These are phyloP conservation scores for Periconia sp. DNA, from an alignment of 2,329 filamentous ascomycete species.

Conservation along the genomic window DNA sequence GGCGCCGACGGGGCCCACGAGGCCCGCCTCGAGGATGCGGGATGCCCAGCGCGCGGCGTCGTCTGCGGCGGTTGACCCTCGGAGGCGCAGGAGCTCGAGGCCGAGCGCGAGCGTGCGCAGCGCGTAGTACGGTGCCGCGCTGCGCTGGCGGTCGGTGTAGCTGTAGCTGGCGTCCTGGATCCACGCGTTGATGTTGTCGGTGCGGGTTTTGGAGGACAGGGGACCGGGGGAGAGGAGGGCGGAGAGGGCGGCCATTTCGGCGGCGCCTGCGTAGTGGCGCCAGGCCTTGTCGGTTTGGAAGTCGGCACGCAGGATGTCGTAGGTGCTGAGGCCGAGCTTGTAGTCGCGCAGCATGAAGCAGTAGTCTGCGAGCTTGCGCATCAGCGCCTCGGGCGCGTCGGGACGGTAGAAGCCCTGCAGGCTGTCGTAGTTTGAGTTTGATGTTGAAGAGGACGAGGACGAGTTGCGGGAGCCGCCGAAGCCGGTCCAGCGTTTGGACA, in stretches of 20 bases:
- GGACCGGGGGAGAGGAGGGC: constrained; percentile 75
- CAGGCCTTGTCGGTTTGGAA: constrained; percentile 96
- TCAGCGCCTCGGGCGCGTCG: constrained; percentile 82
- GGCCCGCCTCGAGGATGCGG: constrained; percentile 71
- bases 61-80: constrained; percentile 78
- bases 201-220: constrained; percentile 71
- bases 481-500: constrained; percentile 86
- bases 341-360: constrained; percentile 96
- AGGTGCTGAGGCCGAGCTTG: constrained; percentile 88
- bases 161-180: constrained; percentile 91
- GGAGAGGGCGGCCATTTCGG: constrained; percentile 91
- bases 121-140: constrained; percentile 76
- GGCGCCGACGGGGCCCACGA: constrained; percentile 75
- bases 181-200: constrained; percentile 82
- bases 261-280: constrained; percentile 89
- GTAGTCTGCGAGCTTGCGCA: constrained; percentile 93
- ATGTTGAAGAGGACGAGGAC: constrained; percentile 53
- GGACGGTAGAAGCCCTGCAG: constrained; percentile 79
- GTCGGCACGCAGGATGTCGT: constrained; percentile 84
- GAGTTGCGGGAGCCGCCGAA: constrained; percentile 70
- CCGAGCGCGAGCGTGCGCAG: constrained; percentile 75
- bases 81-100: constrained; percentile 78
- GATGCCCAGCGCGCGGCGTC: constrained; percentile 85
- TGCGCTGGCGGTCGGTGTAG: constrained; percentile 74
- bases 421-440: constrained; percentile 73